A percentile compares a stretch with the other conserved stretches of the same genome.
Conservation (phyloP, 2,329 filamentous ascomycete species). For the Alternaria sp. region DNA sequence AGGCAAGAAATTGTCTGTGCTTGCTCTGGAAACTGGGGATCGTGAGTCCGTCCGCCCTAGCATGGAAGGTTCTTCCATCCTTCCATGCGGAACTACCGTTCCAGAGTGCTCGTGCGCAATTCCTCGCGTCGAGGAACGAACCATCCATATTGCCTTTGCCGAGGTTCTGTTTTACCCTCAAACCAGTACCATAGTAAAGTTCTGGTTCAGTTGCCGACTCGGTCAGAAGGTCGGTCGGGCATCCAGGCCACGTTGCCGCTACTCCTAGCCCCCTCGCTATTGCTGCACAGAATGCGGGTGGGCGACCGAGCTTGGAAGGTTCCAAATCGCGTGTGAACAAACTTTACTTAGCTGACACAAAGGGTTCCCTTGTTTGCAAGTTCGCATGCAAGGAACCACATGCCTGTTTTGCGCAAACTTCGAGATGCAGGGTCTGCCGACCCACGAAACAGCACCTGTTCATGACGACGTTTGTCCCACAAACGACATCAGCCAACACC, state of each 20-base stretch:
- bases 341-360: neutral
- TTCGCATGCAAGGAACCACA: conserved; percentile 1
- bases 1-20: conserved; percentile 16
- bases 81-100: conserved; percentile 14
- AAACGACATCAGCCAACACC: neutral
- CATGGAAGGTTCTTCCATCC: conserved; percentile 23
- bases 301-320: neutral
- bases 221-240: neutral
- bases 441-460: conserved; percentile 1
- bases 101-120: neutral
- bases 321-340: neutral
- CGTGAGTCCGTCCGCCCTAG: conserved; percentile 5
- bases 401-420: neutral
- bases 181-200: neutral
- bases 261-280: neutral
- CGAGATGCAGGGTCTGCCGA: conserved; percentile 10
- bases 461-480: conserved; percentile 7
- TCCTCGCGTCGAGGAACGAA: conserved; percentile 11
- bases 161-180: neutral
- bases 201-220: neutral
- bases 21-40: conserved; percentile 14
- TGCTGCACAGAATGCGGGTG: conserved; percentile 4
- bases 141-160: conserved; percentile 6
- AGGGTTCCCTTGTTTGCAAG: conserved; percentile 3
- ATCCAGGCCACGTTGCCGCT: conserved; percentile 1